Conservation (phyloP, 2,329 filamentous ascomycete genomes). For the Curvularia spicifera region DNA sequence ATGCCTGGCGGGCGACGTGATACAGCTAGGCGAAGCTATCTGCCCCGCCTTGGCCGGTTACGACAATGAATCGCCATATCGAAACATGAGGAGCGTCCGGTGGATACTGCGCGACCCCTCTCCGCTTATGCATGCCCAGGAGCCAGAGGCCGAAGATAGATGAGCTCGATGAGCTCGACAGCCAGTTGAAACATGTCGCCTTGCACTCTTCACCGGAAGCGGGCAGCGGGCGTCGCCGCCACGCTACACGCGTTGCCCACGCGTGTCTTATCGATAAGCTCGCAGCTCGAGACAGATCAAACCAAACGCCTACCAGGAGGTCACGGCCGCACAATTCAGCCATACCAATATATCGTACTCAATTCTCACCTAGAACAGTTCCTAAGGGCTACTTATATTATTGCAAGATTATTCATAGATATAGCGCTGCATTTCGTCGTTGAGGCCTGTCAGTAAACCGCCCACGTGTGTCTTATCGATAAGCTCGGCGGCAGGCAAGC, state of each 20-base stretch:
- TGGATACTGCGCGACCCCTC: background rate
- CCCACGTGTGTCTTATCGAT: slow-evolving; percentile 11
- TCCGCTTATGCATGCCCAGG: slow-evolving; percentile 1
- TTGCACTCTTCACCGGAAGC: background rate
- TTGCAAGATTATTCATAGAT: too few relatives aligned
- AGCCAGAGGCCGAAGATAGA: slow-evolving; percentile 6
- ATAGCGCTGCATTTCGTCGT: too few relatives aligned
- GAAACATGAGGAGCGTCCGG: slow-evolving; percentile 14
- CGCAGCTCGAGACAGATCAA: background rate
- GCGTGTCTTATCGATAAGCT: slow-evolving; percentile 21
- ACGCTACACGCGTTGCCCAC: slow-evolving; percentile 7
- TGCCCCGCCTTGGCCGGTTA: slow-evolving; percentile 25
- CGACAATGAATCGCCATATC: slow-evolving; percentile 23
- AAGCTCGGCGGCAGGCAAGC: slow-evolving; percentile 11
- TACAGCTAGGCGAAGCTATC: slow-evolving; percentile 10
- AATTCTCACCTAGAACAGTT: too few relatives aligned
- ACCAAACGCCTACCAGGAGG: too few relatives aligned
- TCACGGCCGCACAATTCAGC: too few relatives aligned
- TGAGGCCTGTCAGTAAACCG: too few relatives aligned
- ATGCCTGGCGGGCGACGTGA: slow-evolving; percentile 17
- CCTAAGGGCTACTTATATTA: too few relatives aligned
- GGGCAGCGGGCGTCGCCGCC: background rate
- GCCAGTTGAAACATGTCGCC: background rate
- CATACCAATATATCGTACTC: too few relatives aligned
- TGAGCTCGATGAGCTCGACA: slow-evolving; percentile 3